These are phyloP conservation scores for Colletotrichum aenigma DNA, from an alignment of 2,329 filamentous ascomycete genomes.

Conservation along the genomic window DNA sequence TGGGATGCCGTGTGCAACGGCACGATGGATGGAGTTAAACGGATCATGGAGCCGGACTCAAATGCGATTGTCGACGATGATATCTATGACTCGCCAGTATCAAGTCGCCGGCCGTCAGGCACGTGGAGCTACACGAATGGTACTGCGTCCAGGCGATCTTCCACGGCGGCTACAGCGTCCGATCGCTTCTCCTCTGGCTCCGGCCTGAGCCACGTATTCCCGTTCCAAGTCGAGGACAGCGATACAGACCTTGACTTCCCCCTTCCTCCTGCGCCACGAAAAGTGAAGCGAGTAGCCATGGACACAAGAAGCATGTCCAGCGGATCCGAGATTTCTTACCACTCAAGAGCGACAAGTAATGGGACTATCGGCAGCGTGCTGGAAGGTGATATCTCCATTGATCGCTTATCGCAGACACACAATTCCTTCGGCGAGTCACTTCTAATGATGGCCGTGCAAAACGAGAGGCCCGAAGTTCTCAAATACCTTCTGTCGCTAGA, in stretches of 20 bases:
- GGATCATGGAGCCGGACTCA: conserved; percentile 76
- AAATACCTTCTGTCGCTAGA: conserved; percentile 79
- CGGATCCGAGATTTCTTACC: conserved; percentile 82
- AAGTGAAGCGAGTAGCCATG: conserved; percentile 82
- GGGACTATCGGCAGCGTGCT: conserved; percentile 74
- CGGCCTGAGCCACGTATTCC: conserved; percentile 84
- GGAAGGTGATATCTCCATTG: conserved; percentile 86
- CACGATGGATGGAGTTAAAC: conserved; percentile 74
- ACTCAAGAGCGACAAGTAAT: conserved; percentile 79
- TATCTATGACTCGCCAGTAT: conserved; percentile 44
- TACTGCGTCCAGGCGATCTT: conserved; percentile 45
- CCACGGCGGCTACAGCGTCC: conserved; percentile 42
- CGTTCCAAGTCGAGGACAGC: conserved; percentile 65
- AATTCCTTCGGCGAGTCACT: conserved; percentile 80
- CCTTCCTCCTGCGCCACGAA: conserved; percentile 48
- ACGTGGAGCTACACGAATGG: conserved; percentile 54
- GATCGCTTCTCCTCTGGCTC: conserved; percentile 61
- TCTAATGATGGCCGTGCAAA: conserved; percentile 83
- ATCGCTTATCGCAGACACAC: conserved; percentile 75
- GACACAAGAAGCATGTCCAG: conserved; percentile 88
- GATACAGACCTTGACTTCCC: conserved; percentile 32
- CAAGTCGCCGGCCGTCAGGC: conserved; percentile 49
- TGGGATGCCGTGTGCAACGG: conserved; percentile 89
- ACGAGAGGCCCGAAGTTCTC: conserved; percentile 73
- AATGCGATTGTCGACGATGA: conserved; percentile 50